Base-by-base conservation (phyloP, 768 basidiomycete genomes). In the Daedaleopsis sinensis region DNA sequence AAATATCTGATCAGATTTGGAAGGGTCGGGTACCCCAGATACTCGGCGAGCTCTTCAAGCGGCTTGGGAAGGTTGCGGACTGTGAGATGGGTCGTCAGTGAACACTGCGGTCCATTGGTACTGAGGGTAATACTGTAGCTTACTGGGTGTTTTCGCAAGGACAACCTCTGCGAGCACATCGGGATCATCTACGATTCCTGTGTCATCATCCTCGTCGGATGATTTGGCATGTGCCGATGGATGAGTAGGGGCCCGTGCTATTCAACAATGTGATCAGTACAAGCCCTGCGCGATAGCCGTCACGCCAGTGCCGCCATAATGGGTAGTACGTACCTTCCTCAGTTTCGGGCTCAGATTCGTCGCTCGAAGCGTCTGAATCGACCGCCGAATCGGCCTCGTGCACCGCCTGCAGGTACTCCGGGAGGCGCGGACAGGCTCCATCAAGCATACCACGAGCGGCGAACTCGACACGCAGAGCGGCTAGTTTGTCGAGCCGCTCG, bases 401-500 rank as follows among this genome's bases (percentile, higher is more conserved):
- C n/a, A n/a, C n/a, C n/a, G n/a, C n/a, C n/a, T n/a, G 39, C 39
- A 42, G 3, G 10, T 42, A 42, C 5, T 42, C 18, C 2, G 39
- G 39, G 39, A 42, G 39, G 39, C 10, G 39, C 5, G 39, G 39
- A 18, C 39, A 42, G 3, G 39, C 39, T 2, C 46, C 56, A 7
- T 57, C 39, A 9, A 65, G 53, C 42, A 65, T 46, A 1, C 67
- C 67, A 13, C 63, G 67, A 21, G n/a, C 12, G 4, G 10, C 42
- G 46, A 68, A 61, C 19, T 68, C 57, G 7, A 54, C 59, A 43
- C 50, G 57, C 21, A 44, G 11, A 1, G 68, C 65, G 0, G 62
- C 57, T 7, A 70, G 61, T 42, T 68, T 68, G 53, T 68, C 65
- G 1, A 66, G 60, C 1, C 68, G 62, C 46, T 68, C 59, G 38